Conservation (phyloP, 805 yeast species). For the Metschnikowia arizonensis region DNA sequence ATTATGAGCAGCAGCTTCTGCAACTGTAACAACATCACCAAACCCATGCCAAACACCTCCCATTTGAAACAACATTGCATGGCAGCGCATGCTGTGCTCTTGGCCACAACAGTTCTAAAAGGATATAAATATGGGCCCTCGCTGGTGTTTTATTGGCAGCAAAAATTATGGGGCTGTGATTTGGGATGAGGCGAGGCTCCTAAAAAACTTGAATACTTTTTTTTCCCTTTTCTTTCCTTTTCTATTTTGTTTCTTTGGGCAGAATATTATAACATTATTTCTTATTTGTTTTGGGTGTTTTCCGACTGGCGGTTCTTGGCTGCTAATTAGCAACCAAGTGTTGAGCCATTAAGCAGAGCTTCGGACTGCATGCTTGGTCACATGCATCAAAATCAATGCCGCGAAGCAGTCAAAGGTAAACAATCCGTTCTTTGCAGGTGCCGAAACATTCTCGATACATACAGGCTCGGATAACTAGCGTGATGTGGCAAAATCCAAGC, state of each 20-base stretch:
- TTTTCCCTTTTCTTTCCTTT: no score
- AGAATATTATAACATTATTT: no score
- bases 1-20: neutral
- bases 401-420: constrained; percentile 5
- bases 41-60: neutral
- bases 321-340: constrained; percentile 4
- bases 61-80: constrained; percentile 1
- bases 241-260: no score
- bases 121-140: neutral
- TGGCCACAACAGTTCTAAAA: neutral
- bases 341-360: neutral
- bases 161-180: neutral
- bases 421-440: constrained; percentile 2
- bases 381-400: neutral
- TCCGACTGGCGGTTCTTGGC: no score
- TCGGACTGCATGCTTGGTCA: neutral
- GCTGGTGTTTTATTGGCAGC: neutral
- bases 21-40: constrained; percentile 2
- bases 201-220: neutral
- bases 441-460: constrained; percentile 1
- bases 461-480: neutral
- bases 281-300: neutral
- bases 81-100: neutral
- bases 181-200: neutral
- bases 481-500: neutral